Conservation (phyloP, 257 asterid genomes). For the Knoxia roxburghii region DNA sequence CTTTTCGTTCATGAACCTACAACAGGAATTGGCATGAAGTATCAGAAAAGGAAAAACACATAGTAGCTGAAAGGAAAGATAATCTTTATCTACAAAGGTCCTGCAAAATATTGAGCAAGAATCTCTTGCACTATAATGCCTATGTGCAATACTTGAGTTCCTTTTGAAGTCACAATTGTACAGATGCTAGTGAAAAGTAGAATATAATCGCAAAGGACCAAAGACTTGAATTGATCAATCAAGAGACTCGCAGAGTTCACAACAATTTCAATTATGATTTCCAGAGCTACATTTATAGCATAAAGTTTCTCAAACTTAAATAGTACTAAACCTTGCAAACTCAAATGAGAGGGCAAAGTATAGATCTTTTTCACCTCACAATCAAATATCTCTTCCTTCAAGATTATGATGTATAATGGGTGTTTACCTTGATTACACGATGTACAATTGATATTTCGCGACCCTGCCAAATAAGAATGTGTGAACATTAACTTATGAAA, state of each 20-base stretch:
- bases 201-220: neutral
- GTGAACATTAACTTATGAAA: constrained; percentile 3
- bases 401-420: neutral
- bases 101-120: neutral
- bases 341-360: too few species aligned
- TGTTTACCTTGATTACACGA: constrained; percentile 64
- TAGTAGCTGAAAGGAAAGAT: neutral
- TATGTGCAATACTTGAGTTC: neutral
- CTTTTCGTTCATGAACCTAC: constrained; percentile 62
- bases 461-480: constrained; percentile 33
- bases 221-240: neutral
- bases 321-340: neutral
- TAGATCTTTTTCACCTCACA: neutral
- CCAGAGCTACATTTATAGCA: neutral
- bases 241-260: neutral
- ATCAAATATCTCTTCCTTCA: neutral
- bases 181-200: neutral
- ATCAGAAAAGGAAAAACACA: neutral
- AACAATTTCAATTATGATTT: too few species aligned
- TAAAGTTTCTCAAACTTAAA: neutral
- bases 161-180: neutral
- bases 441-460: constrained; percentile 70
- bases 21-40: constrained; percentile 2
- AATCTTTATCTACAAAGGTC: neutral
- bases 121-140: neutral